Conservation (phyloP, 306 rosid species). For the Dryas alaskensis region DNA sequence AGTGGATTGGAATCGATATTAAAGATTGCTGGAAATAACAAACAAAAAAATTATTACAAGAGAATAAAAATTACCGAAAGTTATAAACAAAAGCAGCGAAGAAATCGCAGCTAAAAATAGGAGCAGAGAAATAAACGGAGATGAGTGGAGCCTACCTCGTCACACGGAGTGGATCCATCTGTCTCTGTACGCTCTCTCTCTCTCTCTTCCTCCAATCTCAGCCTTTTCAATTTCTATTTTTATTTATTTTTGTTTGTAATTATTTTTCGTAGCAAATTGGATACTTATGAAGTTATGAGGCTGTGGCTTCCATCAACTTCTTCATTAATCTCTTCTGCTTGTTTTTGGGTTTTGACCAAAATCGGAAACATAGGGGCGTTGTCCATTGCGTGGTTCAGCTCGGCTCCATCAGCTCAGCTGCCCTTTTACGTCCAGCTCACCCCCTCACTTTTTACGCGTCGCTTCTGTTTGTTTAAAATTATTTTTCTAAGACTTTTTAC, state of each 20-base stretch:
- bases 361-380: slow-evolving; percentile 2
- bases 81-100: slow-evolving; percentile 10
- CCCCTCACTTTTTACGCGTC: background rate
- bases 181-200: slow-evolving; percentile 27
- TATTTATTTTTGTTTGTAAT: too few species aligned
- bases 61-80: slow-evolving; percentile 24
- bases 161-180: slow-evolving; percentile 49
- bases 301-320: slow-evolving; percentile 5
- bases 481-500: too few species aligned
- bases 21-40: slow-evolving; percentile 21
- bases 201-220: slow-evolving; percentile 2
- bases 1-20: slow-evolving; percentile 24
- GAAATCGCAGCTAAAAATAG: slow-evolving; percentile 42
- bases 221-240: background rate
- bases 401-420: slow-evolving; percentile 1
- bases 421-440: slow-evolving; percentile 22
- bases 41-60: background rate
- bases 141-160: slow-evolving; percentile 59
- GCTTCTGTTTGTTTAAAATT: too few species aligned
- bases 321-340: background rate
- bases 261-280: background rate
- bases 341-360: slow-evolving; percentile 17
- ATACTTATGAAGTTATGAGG: too few species aligned
- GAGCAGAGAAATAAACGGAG: slow-evolving; percentile 26
- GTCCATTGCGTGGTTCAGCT: background rate